Evolutionary conservation across 139 green algal species (phyloP).

Genomic region (Penium margaritaceum): DNA sequence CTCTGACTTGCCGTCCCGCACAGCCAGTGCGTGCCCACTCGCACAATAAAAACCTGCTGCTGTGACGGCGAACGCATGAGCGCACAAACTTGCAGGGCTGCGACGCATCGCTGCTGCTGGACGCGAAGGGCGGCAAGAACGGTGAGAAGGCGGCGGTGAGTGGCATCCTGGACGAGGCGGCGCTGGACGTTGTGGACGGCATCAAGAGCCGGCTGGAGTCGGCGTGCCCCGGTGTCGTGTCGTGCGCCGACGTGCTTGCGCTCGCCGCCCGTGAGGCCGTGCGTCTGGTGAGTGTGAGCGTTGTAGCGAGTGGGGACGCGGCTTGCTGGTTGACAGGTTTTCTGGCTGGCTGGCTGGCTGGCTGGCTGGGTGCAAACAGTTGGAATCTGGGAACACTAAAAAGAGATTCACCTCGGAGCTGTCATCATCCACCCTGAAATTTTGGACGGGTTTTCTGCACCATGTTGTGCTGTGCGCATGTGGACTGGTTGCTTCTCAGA

Average conservation of each 20-base stretch:
- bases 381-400: too few relatives aligned
- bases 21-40: background rate
- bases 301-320: too few relatives aligned
- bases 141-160: background rate
- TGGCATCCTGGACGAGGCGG: background rate
- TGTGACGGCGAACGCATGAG: background rate
- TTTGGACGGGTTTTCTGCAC: too few relatives aligned
- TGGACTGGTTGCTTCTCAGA: too few relatives aligned
- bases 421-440: too few relatives aligned
- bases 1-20: background rate
- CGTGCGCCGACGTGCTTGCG: constrained; percentile 1
- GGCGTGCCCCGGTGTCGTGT: background rate
- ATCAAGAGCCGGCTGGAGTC: background rate
- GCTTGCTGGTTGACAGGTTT: too few relatives aligned
- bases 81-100: background rate
- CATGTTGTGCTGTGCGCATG: too few relatives aligned
- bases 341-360: too few relatives aligned
- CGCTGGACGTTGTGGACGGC: background rate
- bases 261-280: background rate
- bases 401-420: too few relatives aligned
- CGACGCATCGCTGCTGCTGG: background rate
- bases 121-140: background rate
- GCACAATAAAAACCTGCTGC: too few relatives aligned
- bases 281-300: too few relatives aligned
- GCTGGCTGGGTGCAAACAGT: too few relatives aligned